These are phyloP conservation scores for Mimosa pudica DNA, from an alignment of 306 rosid genomes.

Conservation along the genomic window DNA sequence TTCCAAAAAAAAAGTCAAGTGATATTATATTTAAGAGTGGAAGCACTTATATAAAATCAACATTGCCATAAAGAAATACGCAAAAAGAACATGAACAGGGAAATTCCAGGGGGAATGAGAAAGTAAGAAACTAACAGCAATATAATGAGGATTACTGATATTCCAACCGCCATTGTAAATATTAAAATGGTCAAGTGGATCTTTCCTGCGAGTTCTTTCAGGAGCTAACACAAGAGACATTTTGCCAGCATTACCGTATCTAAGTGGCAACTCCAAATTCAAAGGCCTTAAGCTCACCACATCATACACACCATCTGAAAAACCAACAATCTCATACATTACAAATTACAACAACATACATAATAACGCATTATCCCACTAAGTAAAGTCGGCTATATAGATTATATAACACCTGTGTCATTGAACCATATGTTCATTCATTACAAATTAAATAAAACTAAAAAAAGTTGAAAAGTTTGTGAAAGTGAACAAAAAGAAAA, in stretches of 20 bases:
- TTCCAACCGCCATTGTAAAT: constrained; percentile 83
- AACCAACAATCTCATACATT: neutral
- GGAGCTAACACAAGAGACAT: constrained; percentile 60
- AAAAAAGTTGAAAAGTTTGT: neutral
- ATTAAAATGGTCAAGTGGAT: constrained; percentile 48
- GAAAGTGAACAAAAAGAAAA: neutral
- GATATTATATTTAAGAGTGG: no score
- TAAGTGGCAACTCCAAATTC: constrained; percentile 25
- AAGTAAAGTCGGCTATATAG: no score
- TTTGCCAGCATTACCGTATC: constrained; percentile 35
- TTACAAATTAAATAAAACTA: no score
- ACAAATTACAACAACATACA: no score
- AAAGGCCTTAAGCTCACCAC: constrained; percentile 20
- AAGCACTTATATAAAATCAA: neutral
- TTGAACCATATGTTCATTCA: no score
- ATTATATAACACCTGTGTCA: no score
- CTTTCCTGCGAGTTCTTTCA: constrained; percentile 55
- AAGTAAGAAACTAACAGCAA: constrained; percentile 46
- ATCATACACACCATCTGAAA: constrained; percentile 34
- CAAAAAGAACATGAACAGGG: neutral
- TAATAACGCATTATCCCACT: no score
- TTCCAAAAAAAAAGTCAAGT: no score
- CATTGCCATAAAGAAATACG: neutral
- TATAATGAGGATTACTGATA: constrained; percentile 53
- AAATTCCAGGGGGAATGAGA: neutral